Conservation (phyloP, 257 asterid species). For the Oldenlandia corymbosa region DNA sequence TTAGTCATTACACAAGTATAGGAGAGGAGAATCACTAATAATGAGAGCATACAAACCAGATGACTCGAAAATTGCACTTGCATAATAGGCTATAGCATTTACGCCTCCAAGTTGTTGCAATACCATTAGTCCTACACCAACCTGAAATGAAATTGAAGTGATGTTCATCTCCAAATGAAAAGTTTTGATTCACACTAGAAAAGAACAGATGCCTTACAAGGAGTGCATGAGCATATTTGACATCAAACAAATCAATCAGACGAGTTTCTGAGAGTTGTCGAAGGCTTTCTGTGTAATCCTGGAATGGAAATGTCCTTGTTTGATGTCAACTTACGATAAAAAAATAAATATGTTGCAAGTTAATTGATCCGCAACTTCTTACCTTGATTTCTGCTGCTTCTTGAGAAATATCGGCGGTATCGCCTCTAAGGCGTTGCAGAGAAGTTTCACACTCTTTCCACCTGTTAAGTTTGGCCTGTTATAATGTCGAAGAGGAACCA, state of each 20-base stretch:
- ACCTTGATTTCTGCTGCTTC: constrained; percentile 82
- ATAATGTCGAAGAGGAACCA: neutral
- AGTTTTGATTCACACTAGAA: neutral
- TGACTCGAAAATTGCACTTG: constrained; percentile 75
- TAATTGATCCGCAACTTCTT: constrained; percentile 12
- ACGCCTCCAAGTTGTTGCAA: constrained; percentile 87
- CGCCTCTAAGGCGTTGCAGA: constrained; percentile 58
- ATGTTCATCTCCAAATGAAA: neutral
- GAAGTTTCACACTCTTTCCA: constrained; percentile 67
- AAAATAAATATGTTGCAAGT: too few species aligned
- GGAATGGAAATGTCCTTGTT: too few species aligned
- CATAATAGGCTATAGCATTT: constrained; percentile 81
- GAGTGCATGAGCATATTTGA: constrained; percentile 69
- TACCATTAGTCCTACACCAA: constrained; percentile 92
- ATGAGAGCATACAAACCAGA: constrained; percentile 44
- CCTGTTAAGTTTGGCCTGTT: constrained; percentile 65
- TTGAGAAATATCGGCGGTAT: constrained; percentile 35
- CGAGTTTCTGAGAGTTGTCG: constrained; percentile 44
- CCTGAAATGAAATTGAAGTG: constrained; percentile 34
- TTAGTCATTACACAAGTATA: neutral
- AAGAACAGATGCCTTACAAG: constrained; percentile 33
- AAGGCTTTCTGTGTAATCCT: constrained; percentile 65
- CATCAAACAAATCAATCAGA: constrained; percentile 65
- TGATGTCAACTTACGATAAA: too few species aligned
- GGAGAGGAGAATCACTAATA: neutral